Evolutionary conservation across 2,329 filamentous ascomycete species (phyloP), one percentile per base, ranked within the genome.

Genomic region (Aureobasidium leucospermi): DNA sequence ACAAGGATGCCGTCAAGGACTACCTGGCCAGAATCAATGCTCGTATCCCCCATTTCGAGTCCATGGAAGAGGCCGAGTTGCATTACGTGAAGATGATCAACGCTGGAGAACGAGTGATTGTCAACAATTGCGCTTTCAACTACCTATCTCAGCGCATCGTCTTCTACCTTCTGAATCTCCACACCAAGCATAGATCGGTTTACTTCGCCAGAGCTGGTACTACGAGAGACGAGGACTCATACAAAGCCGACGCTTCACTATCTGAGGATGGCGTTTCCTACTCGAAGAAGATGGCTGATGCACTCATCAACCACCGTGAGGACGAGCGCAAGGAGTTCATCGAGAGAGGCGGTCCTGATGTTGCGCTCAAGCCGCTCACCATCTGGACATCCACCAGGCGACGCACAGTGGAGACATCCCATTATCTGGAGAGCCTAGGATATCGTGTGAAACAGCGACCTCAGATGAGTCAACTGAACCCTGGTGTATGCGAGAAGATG

Each of bases 71-170:
- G 73, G 81, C 82, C 32, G 92, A 97, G 65, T 81, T 99, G 63
- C 96, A 97, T 72, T 99, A 93, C 76, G 93, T 99, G 76, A 96
- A 96, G 78, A 96, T 99, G 93, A 96, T 97, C 71, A 99, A 99
- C 67, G 94, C 94, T 7, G 94, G 94, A 46, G 85, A 93, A 69
- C 86, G 90, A 65, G 88, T 99, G 69, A 88, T 93, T 67, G 93
- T 97, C 74, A 99, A 99, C 77, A 96, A 97, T 66, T 89, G 94
- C 71, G 92, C 88, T 69, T 97, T 99, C 73, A 93, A 92, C 67
- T 99, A 99, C 70, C 82, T 99, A 34, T 96, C 92, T 0, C 92
- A 99, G 72, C 86, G 94, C 62, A 99, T 99, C 65, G 93, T 99
- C 59, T 99, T 99, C 75, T 99, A 97, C 73, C 84, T 99, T 48